Conservation (phyloP, 805 yeast genomes). For the Spathaspora arborariae region DNA sequence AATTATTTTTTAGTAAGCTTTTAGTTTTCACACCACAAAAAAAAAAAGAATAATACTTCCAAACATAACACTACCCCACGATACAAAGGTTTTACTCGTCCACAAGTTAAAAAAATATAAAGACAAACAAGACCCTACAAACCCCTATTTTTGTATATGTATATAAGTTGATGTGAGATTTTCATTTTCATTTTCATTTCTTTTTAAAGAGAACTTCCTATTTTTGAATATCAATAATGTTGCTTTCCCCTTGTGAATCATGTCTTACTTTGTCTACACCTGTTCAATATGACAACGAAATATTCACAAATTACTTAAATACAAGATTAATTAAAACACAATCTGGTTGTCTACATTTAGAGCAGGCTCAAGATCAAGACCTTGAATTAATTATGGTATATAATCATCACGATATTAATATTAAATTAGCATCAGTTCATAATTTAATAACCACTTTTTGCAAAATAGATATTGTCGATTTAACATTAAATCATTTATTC, state of each 20-base stretch:
- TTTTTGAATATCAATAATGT: not conserved
- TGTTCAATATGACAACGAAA: not conserved
- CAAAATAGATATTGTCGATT: not conserved
- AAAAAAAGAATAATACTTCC: not conserved
- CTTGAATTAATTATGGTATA: slow-evolving; percentile 6
- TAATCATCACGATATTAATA: slow-evolving; percentile 11
- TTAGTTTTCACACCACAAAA: not conserved
- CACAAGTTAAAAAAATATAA: too few species aligned
- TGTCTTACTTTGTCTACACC: slow-evolving; percentile 12
- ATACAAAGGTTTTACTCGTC: not conserved
- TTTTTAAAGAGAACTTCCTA: not conserved
- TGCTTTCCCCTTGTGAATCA: slow-evolving; percentile 19
- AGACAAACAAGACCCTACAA: not conserved
- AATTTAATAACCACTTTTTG: slow-evolving; percentile 13
- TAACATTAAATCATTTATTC: slow-evolving; percentile 18
- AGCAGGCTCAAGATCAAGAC: slow-evolving; percentile 5
- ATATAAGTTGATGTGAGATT: not conserved
- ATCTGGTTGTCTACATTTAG: not conserved
- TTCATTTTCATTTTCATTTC: not conserved
- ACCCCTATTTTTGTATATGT: not conserved
- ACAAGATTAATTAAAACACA: not conserved
- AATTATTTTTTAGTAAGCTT: not conserved
- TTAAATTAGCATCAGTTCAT: slow-evolving; percentile 14
- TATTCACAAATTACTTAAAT: slow-evolving; percentile 4
- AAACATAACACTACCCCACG: not conserved